Evolutionary conservation across 2,329 filamentous ascomycete genomes (phyloP).

Genomic region (Neocatenulostroma microsporum): DNA sequence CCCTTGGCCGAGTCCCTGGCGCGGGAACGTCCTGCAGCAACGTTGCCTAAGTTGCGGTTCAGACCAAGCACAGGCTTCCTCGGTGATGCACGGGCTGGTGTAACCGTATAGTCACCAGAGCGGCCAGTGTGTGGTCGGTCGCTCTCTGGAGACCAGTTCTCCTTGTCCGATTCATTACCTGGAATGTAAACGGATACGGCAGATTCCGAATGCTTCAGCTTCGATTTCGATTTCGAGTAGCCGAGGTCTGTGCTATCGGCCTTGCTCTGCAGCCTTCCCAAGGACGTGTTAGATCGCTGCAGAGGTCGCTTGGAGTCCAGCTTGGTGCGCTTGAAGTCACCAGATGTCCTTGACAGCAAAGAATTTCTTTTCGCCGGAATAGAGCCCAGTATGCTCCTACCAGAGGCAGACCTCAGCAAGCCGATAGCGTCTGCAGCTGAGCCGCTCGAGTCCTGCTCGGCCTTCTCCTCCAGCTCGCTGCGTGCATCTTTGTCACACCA

Average conservation of each 20-base stretch:
- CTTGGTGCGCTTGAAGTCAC: constrained; percentile 41
- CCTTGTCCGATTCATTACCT: constrained; percentile 81
- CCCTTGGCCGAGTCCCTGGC: constrained; percentile 1
- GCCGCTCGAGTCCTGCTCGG: constrained; percentile 70
- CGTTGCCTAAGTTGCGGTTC: constrained; percentile 5
- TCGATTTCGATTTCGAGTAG: constrained; percentile 9
- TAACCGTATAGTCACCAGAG: no score
- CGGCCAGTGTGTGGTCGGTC: no score
- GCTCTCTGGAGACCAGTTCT: constrained; percentile 68
- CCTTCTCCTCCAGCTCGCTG: constrained; percentile 71
- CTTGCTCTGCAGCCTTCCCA: constrained; percentile 25
- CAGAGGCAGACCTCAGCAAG: constrained; percentile 64
- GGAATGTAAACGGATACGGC: constrained; percentile 36
- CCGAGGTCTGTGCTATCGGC: not conserved
- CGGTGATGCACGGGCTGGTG: not conserved
- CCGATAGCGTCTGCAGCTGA: constrained; percentile 76
- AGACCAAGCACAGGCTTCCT: constrained; percentile 8
- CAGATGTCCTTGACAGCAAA: constrained; percentile 11
- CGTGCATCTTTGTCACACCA: constrained; percentile 75
- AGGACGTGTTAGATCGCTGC: constrained; percentile 24
- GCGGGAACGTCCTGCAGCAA: not conserved
- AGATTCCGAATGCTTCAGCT: constrained; percentile 25
- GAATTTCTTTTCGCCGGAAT: constrained; percentile 61
- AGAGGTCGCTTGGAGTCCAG: constrained; percentile 27
- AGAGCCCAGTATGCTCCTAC: constrained; percentile 42